A percentile compares a stretch with the other conserved stretches of the same genome.
These are phyloP conservation scores for Sordariomycetes sp. DNA, from an alignment of 2,329 filamentous ascomycete genomes.

Conservation along the genomic window DNA sequence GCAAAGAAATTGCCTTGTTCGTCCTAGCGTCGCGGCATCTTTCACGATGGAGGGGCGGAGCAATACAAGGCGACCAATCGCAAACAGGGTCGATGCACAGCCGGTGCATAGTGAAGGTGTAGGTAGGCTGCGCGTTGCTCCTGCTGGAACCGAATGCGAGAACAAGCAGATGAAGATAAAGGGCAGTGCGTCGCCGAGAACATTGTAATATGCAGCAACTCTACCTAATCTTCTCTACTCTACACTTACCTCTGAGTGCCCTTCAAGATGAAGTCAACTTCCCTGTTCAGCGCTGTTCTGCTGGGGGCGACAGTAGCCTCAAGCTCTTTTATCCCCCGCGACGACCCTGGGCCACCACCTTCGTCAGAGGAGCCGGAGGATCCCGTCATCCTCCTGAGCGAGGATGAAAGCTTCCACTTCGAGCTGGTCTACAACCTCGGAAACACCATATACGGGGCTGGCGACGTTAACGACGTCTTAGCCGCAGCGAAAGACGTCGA, in stretches of 20 bases:
- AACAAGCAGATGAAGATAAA: constrained; percentile 4
- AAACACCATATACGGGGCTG: constrained; percentile 5
- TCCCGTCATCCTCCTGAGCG: constrained; percentile 8
- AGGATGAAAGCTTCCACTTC: constrained; percentile 9
- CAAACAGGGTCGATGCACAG: no score
- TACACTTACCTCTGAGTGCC: constrained; percentile 1
- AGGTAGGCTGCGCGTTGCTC: constrained; percentile 1
- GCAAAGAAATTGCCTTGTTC: constrained; percentile 7
- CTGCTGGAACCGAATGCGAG: constrained; percentile 2
- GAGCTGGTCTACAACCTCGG: constrained; percentile 8
- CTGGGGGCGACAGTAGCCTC: constrained; percentile 7
- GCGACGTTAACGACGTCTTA: constrained; percentile 8
- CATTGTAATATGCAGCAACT: constrained; percentile 4
- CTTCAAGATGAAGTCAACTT: constrained; percentile 7
- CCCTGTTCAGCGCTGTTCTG: constrained; percentile 8
- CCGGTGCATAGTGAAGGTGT: neutral
- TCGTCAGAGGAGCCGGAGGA: constrained; percentile 6
- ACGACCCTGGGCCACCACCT: constrained; percentile 7
- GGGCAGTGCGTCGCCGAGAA: constrained; percentile 1
- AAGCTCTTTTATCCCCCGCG: constrained; percentile 8
- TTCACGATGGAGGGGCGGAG: no score
- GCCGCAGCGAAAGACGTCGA: constrained; percentile 8
- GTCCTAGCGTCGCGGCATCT: neutral
- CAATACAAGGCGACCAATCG: no score
- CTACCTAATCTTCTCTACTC: constrained; percentile 3